Percentiles rank a stretch among this genome's conserved stretches.
Conservation (phyloP, 2,329 filamentous ascomycete species). For the Nemania sp. region DNA sequence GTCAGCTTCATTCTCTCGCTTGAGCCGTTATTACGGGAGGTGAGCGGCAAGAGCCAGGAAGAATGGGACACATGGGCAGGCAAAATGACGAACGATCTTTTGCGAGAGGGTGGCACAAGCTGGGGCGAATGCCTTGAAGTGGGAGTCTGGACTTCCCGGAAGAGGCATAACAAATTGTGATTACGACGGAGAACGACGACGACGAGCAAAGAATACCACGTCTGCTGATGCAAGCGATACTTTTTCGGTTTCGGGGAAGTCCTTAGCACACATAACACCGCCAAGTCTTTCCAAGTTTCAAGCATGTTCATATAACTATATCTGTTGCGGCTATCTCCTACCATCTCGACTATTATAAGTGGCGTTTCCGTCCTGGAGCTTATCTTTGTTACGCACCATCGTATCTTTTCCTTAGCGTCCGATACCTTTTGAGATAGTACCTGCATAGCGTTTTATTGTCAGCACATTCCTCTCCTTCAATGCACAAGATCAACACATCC, state of each 20-base stretch:
- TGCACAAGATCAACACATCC: conserved; percentile 8
- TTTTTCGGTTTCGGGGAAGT: conserved; percentile 13
- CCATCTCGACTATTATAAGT: conserved; percentile 1
- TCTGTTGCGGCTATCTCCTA: conserved; percentile 12
- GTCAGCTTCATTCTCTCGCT: conserved; percentile 87
- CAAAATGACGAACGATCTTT: conserved; percentile 85
- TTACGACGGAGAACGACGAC: conserved; percentile 14
- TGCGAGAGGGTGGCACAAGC: conserved; percentile 80
- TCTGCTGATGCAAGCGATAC: conserved; percentile 27
- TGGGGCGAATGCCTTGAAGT: conserved; percentile 89
- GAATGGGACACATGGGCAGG: conserved; percentile 94
- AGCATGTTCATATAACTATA: conserved; percentile 14
- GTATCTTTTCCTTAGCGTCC: conserved; percentile 85
- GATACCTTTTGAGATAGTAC: conserved; percentile 93
- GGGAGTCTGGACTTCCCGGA: conserved; percentile 90
- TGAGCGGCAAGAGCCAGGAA: conserved; percentile 86
- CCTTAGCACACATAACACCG: conserved; percentile 3
- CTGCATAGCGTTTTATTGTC: conserved; percentile 58
- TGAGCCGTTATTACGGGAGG: conserved; percentile 84
- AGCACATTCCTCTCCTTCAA: conserved; percentile 42
- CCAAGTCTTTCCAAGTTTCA: neutral
- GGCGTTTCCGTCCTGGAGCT: neutral
- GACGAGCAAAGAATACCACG: conserved; percentile 22
- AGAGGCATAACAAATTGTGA: conserved; percentile 58
- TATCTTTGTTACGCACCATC: conserved; percentile 55